Evolutionary conservation across 2,329 filamentous ascomycete species (phyloP), one percentile per base, ranked within the genome.

Genomic region (Exophiala dermatitidis): DNA sequence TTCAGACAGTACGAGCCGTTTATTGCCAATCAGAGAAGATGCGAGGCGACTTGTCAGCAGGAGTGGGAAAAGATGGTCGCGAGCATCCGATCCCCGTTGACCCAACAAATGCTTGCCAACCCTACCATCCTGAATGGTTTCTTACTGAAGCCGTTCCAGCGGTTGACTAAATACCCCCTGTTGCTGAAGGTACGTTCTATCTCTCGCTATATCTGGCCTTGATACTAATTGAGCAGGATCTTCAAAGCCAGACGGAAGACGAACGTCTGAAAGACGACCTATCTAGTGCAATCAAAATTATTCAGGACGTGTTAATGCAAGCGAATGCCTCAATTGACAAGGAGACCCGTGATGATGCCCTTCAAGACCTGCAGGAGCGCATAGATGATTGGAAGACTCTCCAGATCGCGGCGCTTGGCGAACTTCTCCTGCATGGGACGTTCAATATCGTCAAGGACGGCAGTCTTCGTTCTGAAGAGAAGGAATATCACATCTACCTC

Each of bases 351-450:
- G 81, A 86, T 46, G 87, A 93, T 65, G 90, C 90, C 4, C 75
- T 95, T 6, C 82, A 86, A 56, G 93, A 97, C 55, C 77, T 98
- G 29, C 83, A 85, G 55, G 73, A 73, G 50, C 79, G 93, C 47
- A 91, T 98, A 1, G 93, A 97, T 65, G 93, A 98, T 68, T 98
- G 93, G 93, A 97, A 96, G 71, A 88, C 86, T 48, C 88, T 97
- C 67, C 83, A 85, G 55, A 84, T 96, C 30, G 87, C 94, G 57
- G 82, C 86, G n/a, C 96, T 98, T 64, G 93, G 93, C 38, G 86
- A 90, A 50, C 75, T 98, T 19, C 77, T 98, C 32, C 77, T 95
- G 28, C 88, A 94, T 63, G 93, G 93, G 33, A 86, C 90, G 31
- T 95, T 95, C 70, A 90, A 88, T 0, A 91, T 98, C 38, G 76